Evolutionary conservation across 257 asterid species (phyloP), one percentile per base, ranked within the genome.

Genomic region (Datura wrightii): DNA sequence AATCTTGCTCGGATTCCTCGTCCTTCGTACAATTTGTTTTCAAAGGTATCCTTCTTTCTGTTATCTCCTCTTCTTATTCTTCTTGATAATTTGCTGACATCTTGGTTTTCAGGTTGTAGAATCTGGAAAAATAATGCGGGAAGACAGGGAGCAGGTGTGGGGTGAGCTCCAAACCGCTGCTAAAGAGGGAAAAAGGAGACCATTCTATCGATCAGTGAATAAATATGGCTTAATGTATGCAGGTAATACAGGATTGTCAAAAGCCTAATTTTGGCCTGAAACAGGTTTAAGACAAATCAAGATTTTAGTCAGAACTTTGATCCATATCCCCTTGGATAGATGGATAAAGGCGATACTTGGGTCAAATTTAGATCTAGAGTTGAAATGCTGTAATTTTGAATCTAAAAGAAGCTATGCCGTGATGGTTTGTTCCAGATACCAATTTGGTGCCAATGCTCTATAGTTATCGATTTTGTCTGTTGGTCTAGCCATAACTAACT

Each of bases 181-280:
- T 42, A 89, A 87, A 81, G 97, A 90, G 87, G 91, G 90, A 65
- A 92, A 90, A 85, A 89, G 85, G 5, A 91, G 99, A 85, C 98
- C 98, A 31, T 94, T 96, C 83, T 96, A 92, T 86, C 94, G 98
- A 66, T 93, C 94, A 37, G 94, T 90, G 52, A 81, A 93, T 89
- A 93, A 93, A 85, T 79, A 82, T 67, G 98, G 97, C 60, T 89
- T 93, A n/a, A 96, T 96, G 99, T 96, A 94, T 88, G 98, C 99
- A 63, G 99, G 99, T 94, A 92, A 88, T 46, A 76, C 82, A 50
- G 44, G 60, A 76, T 24, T 50, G 46, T 52, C 82, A 31, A 24
- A 24, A 6, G 82, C 44, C 82, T 52, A 76, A 11, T 8, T 76
- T 50, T 76, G 62, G 2, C 63, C 63, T 31, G 63, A 52, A 46